Percentiles rank a stretch among this genome's conserved stretches.
Evolutionary conservation across 2,329 filamentous ascomycete species (phyloP).

Genomic region (Pseudopithomyces maydicus): DNA sequence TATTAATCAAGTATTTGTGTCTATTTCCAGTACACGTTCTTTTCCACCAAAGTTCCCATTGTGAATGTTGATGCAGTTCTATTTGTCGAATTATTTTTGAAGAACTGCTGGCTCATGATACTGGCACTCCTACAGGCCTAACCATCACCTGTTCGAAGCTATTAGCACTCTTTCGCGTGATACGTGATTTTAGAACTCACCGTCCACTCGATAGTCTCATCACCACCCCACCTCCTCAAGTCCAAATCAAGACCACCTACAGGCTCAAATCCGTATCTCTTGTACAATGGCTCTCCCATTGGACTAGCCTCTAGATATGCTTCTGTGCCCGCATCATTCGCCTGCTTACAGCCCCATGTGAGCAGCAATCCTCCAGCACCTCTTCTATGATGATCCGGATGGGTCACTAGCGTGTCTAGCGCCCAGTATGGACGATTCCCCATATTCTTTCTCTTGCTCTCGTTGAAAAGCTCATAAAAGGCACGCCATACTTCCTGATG

Average conservation of each 20-base stretch:
- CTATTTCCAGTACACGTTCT: no score
- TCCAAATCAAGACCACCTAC: conserved; percentile 35
- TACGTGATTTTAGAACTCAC: conserved; percentile 23
- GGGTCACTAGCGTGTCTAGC: conserved; percentile 39
- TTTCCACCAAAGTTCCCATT: no score
- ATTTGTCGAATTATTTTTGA: no score
- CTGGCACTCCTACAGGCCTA: background rate
- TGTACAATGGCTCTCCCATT: conserved; percentile 42
- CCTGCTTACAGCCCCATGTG: conserved; percentile 36
- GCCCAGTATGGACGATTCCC: conserved; percentile 28
- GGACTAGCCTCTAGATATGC: conserved; percentile 39
- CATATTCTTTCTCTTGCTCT: conserved; percentile 31
- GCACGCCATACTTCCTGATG: conserved; percentile 26
- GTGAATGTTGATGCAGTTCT: no score
- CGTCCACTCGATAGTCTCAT: conserved; percentile 31
- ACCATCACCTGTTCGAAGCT: background rate
- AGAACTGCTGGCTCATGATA: no score
- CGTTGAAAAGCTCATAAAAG: conserved; percentile 27
- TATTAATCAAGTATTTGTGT: no score
- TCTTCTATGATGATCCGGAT: conserved; percentile 32
- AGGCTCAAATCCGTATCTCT: conserved; percentile 34
- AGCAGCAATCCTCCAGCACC: conserved; percentile 42
- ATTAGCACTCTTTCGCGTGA: background rate
- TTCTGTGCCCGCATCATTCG: conserved; percentile 37
- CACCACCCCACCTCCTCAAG: conserved; percentile 33